Base-by-base conservation (phyloP, 2,329 filamentous ascomycete species). In the Fusarium albosuccineum region DNA sequence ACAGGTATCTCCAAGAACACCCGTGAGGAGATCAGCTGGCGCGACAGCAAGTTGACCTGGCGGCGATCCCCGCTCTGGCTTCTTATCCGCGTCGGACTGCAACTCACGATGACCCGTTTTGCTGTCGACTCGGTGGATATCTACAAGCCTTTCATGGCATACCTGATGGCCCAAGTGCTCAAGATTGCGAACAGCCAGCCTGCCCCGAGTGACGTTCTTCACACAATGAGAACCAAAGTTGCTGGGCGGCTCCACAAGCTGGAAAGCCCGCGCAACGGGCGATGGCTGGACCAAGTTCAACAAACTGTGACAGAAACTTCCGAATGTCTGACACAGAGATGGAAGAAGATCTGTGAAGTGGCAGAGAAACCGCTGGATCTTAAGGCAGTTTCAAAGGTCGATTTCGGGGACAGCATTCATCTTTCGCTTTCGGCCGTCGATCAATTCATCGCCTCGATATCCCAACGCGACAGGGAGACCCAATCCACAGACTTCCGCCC, bases 41-140 rank as follows among this genome's bases (percentile, higher is more conserved):
- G 67, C 3, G 46, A 60, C 1, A 48, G 51, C 10, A 40, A 53
- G 6, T 49, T 68, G 1, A 71, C 73, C 0, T 89, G 86, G 86
- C 76, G 81, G 10, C 74, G 83, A 44, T 88, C 86, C 11, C 77
- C 86, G 0, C 60, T 84, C 0, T 90, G 86, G 86, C 76, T 89
- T 1, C 75, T 88, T 0, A 56, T 89, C 3, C 83, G 87, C 1
- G 85, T 87, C 1, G 72, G 79, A 0, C 62, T 87, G 3, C 85
- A 89, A 52, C 65, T 80, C 2, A 61, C 68, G 2, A 60, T 66
- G 57, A 30, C 6, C 1, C 56, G 64, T 1, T 26, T 45, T 40
- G 13, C 46, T 2, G 30, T 6, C 3, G 29, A 13, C 4, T 29
- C 48, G 1, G 14, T 39, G 0, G 8, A n/a, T 6, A 1, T 26